Conservation (phyloP, 2,329 filamentous ascomycete species). For the Exophiala bonariae region DNA sequence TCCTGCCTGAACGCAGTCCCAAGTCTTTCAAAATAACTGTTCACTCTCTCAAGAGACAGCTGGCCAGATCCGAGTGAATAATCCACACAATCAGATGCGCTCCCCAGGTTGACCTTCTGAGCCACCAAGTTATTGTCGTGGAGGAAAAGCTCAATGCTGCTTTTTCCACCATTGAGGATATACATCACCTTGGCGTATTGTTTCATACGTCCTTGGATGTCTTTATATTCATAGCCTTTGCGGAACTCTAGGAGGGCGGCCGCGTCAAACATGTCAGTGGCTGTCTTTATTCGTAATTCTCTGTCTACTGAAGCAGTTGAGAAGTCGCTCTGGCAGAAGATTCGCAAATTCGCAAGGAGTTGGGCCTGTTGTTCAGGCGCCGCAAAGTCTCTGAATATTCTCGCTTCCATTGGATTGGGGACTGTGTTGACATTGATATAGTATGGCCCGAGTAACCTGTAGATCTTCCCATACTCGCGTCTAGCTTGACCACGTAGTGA, state of each 20-base stretch:
- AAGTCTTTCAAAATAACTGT: conserved; percentile 75
- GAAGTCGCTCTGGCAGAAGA: conserved; percentile 79
- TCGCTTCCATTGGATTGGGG: conserved; percentile 64
- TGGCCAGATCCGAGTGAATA: conserved; percentile 57
- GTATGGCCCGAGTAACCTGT: conserved; percentile 83
- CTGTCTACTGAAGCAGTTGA: conserved; percentile 71
- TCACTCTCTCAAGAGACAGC: conserved; percentile 76
- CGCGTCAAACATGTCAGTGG: conserved; percentile 83
- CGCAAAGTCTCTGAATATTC: conserved; percentile 81
- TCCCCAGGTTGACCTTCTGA: conserved; percentile 69
- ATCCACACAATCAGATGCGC: conserved; percentile 79
- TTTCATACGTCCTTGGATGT: conserved; percentile 85
- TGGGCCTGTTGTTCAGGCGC: conserved; percentile 88
- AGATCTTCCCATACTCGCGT: conserved; percentile 87
- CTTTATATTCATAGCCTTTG: conserved; percentile 83
- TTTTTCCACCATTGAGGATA: conserved; percentile 75
- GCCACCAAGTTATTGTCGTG: conserved; percentile 84
- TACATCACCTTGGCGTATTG: conserved; percentile 85
- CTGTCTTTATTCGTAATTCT: conserved; percentile 69
- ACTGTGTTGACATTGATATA: conserved; percentile 78
- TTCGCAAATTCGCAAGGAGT: conserved; percentile 78
- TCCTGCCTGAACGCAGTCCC: conserved; percentile 80
- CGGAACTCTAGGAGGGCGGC: conserved; percentile 90
- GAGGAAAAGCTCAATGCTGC: conserved; percentile 80
- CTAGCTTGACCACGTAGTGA: conserved; percentile 83